Evolutionary conservation across 108 stramenopile species (phyloP).

Genomic region (Phaeodactylum tricornutum): DNA sequence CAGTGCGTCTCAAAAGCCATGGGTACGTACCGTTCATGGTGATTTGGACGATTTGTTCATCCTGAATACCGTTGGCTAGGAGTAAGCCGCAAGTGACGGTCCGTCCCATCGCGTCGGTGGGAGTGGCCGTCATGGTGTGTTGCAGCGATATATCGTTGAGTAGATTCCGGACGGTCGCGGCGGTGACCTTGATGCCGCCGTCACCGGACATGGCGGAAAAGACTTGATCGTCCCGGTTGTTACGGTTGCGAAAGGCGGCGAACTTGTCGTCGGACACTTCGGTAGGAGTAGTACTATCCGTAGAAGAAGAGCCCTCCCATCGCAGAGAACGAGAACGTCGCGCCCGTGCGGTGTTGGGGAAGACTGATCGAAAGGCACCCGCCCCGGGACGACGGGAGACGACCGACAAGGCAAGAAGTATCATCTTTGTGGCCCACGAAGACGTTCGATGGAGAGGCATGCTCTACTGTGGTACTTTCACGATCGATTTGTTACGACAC

Average conservation of each 20-base stretch:
- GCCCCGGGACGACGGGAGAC: no score
- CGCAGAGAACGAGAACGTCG: no score
- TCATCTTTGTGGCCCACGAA: no score
- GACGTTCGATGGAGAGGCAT: no score
- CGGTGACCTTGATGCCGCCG: constrained; percentile 78
- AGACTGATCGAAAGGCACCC: no score
- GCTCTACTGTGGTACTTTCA: no score
- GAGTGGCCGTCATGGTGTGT: constrained; percentile 59
- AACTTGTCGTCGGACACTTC: constrained; percentile 9
- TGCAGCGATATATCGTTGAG: constrained; percentile 76
- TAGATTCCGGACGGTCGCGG: constrained; percentile 67
- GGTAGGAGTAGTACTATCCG: no score
- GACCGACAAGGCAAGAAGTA: no score
- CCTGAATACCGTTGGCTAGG: constrained; percentile 78
- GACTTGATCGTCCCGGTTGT: constrained; percentile 73
- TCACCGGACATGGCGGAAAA: constrained; percentile 66
- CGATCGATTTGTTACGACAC: no score
- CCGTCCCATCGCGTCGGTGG: constrained; percentile 65
- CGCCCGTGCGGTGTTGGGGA: no score
- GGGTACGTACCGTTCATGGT: constrained; percentile 42
- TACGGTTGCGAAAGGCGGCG: constrained; percentile 40
- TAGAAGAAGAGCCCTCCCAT: no score
- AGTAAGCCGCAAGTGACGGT: constrained; percentile 52
- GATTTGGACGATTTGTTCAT: constrained; percentile 73
- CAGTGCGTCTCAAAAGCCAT: neutral